phyloP scores from a whole-genome alignment of 225 moss, liverwort and hornwort genomes.

The Thuidium tamariscinum region DNA sequence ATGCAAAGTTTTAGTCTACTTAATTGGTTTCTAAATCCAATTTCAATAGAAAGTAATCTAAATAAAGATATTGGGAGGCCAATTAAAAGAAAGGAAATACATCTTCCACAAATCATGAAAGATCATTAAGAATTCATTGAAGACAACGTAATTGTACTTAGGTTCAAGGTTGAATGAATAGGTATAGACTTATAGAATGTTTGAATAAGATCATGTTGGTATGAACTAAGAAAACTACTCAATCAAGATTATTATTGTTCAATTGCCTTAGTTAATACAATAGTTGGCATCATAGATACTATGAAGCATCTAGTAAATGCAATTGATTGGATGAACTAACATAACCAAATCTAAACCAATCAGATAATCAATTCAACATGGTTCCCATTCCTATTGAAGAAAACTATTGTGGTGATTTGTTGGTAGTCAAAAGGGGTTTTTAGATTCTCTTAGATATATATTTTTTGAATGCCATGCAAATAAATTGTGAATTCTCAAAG shows the following conservation, averaged over 20 bases:
- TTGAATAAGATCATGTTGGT: background rate
- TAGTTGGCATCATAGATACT: too few relatives aligned
- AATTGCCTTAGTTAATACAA: background rate
- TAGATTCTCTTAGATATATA: too few relatives aligned
- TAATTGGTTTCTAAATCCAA: background rate
- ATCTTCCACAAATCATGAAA: background rate
- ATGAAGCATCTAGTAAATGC: background rate
- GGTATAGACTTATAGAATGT: rapidly evolving
- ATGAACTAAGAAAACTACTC: background rate
- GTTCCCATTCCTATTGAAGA: too few relatives aligned
- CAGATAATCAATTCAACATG: background rate
- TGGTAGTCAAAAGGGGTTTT: background rate
- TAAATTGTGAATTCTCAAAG: background rate
- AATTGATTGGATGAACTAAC: background rate
- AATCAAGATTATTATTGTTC: background rate
- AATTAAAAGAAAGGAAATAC: too few relatives aligned
- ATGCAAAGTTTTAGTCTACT: background rate
- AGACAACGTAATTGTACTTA: too few relatives aligned
- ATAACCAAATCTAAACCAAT: background rate
- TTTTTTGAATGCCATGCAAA: rapidly evolving
- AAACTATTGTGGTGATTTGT: rapidly evolving
- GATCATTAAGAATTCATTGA: background rate
- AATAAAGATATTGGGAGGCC: background rate
- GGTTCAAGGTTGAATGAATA: background rate
- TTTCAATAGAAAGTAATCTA: background rate